Evolutionary conservation across 768 basidiomycete species (phyloP).

Genomic region (Kwoniella europaea): DNA sequence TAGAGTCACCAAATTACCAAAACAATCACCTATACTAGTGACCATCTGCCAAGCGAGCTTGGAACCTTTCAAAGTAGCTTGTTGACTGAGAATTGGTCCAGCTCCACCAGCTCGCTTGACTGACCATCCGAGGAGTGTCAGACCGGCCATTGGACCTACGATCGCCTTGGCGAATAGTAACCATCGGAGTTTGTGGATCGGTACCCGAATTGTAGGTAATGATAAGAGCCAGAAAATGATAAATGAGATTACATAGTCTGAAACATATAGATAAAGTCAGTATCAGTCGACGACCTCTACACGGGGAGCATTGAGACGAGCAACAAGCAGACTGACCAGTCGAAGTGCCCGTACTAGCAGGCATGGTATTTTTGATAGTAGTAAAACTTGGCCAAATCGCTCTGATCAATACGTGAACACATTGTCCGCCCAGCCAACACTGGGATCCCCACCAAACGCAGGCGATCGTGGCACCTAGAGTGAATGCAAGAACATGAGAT

Average conservation of each 20-base stretch:
- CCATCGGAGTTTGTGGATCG: constrained; percentile 69
- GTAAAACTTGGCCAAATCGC: constrained; percentile 72
- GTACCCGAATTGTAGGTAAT: constrained; percentile 79
- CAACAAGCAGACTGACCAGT: constrained; percentile 73
- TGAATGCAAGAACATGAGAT: too few species aligned
- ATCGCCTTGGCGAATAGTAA: constrained; percentile 80
- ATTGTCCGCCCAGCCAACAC: constrained; percentile 78
- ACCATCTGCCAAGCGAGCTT: constrained; percentile 69
- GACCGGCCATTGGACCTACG: constrained; percentile 59
- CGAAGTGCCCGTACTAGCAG: constrained; percentile 73
- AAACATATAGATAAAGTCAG: too few species aligned
- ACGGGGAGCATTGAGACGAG: not conserved
- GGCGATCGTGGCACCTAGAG: constrained; percentile 35
- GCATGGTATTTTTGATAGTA: constrained; percentile 65
- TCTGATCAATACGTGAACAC: constrained; percentile 73
- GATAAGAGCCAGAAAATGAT: constrained; percentile 85
- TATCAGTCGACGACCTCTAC: too few species aligned
- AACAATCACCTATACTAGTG: constrained; percentile 64
- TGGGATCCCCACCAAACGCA: constrained; percentile 58
- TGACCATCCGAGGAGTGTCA: constrained; percentile 66
- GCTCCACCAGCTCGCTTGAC: constrained; percentile 77
- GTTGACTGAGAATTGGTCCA: constrained; percentile 73
- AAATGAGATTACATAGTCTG: constrained; percentile 65
- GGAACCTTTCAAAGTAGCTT: constrained; percentile 68
- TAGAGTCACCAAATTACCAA: constrained; percentile 78